Conservation (phyloP, 345 rosid species). For the Gossypium rotundifolium region DNA sequence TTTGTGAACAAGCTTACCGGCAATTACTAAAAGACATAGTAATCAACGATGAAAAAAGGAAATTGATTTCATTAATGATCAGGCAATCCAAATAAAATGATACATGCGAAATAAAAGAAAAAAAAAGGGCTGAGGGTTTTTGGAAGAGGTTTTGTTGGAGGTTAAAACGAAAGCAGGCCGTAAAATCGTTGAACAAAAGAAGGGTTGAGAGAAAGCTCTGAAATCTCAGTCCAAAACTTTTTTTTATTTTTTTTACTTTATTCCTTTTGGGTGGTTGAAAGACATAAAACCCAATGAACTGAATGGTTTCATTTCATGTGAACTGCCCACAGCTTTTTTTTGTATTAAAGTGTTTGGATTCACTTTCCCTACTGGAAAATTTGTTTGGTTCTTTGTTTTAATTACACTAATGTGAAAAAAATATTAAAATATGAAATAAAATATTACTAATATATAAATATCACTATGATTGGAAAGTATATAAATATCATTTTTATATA, state of each 20-base stretch:
- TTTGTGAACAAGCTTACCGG: background rate
- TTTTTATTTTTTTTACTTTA: background rate
- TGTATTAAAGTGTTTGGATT: slow-evolving; percentile 2
- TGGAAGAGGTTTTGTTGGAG: background rate
- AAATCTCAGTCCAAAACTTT: slow-evolving; percentile 28
- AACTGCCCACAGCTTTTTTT: background rate
- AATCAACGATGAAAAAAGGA: background rate
- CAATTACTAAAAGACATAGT: slow-evolving; percentile 1
- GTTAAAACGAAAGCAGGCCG: too few species aligned
- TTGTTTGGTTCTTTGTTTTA: background rate
- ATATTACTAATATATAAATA: too few species aligned
- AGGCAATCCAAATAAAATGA: background rate
- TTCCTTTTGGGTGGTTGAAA: background rate
- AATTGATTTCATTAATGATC: background rate
- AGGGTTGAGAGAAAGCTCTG: slow-evolving; percentile 3
- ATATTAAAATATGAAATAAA: too few species aligned
- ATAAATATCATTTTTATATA: too few species aligned
- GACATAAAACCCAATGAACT: background rate
- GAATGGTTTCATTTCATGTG: slow-evolving; percentile 20
- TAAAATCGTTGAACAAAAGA: background rate
- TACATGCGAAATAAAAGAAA: background rate
- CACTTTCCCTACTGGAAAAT: slow-evolving; percentile 15
- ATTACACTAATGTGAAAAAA: too few species aligned
- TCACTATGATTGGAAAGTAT: background rate
- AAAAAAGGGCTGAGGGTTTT: background rate